phyloP scores from a whole-genome alignment of 1,139 yeast genomes.

The Blastobotrys ciferrii region DNA sequence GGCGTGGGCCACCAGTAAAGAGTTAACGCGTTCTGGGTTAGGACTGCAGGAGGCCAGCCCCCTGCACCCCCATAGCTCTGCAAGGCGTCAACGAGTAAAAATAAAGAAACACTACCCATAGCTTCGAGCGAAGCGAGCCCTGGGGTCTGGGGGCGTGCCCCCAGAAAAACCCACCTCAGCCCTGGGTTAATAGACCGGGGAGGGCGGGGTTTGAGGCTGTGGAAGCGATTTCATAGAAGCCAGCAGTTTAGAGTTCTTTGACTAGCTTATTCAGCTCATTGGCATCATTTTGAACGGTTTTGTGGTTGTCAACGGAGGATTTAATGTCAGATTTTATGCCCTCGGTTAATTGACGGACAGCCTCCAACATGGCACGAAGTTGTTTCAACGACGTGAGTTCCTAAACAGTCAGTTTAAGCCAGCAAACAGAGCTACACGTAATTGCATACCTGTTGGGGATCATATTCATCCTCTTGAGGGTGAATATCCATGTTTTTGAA shows the following conservation, averaged over 20 bases:
- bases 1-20: no score
- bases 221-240: no score
- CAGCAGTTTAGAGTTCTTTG: background rate
- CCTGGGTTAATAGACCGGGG: no score
- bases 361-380: constrained; percentile 27
- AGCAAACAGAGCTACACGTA: constrained; percentile 1
- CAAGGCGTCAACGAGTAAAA: no score
- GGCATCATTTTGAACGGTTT: constrained; percentile 20
- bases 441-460: background rate
- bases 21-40: no score
- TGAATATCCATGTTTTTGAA: background rate
- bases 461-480: background rate
- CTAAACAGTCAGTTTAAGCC: constrained; percentile 1
- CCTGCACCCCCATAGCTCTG: no score
- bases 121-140: no score
- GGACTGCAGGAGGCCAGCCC: no score
- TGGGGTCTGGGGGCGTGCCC: no score
- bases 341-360: constrained; percentile 26
- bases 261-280: background rate
- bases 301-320: constrained; percentile 25
- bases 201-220: no score
- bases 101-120: no score
- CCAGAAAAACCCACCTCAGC: no score
- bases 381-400: constrained; percentile 20
- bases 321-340: constrained; percentile 31